Evolutionary conservation across 305 asterid genomes (phyloP).

Genomic region (Fraxinus sp.): DNA sequence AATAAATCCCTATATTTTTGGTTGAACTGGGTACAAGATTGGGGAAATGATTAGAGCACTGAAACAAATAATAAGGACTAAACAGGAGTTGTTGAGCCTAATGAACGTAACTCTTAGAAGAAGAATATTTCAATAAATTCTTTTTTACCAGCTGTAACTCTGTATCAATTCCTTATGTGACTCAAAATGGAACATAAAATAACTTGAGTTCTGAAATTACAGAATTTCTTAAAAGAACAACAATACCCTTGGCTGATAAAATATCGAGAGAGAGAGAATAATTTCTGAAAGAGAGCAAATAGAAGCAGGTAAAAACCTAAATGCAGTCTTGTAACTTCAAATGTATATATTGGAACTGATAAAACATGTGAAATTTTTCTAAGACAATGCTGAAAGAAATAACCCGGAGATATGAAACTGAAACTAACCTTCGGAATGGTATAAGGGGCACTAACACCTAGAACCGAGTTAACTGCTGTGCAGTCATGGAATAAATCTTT

Average conservation of each 20-base stretch:
- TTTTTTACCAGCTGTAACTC: neutral
- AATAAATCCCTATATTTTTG: neutral
- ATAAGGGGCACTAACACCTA: conserved; percentile 71
- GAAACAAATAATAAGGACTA: neutral
- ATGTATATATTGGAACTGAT: conserved; percentile 22
- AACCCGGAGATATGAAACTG: neutral
- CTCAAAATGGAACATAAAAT: conserved; percentile 4
- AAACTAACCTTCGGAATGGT: conserved; percentile 65
- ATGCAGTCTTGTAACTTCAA: conserved; percentile 7
- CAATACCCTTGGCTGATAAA: neutral
- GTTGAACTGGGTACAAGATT: neutral
- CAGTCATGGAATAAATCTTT: conserved; percentile 82
- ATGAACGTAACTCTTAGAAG: neutral
- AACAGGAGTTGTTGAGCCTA: neutral
- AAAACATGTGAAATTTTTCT: conserved; percentile 6
- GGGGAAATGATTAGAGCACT: neutral
- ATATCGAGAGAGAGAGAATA: neutral
- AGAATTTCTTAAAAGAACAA: neutral
- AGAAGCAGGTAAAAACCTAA: conserved; percentile 7
- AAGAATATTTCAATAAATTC: neutral
- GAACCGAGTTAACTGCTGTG: conserved; percentile 60
- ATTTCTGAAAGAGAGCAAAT: neutral
- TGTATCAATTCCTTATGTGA: conserved; percentile 8
- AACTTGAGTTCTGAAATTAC: neutral
- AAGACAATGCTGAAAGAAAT: conserved; percentile 5